These are phyloP conservation scores for Lipomyces yamadae DNA, from an alignment of 805 yeast genomes.

Conservation along the genomic window DNA sequence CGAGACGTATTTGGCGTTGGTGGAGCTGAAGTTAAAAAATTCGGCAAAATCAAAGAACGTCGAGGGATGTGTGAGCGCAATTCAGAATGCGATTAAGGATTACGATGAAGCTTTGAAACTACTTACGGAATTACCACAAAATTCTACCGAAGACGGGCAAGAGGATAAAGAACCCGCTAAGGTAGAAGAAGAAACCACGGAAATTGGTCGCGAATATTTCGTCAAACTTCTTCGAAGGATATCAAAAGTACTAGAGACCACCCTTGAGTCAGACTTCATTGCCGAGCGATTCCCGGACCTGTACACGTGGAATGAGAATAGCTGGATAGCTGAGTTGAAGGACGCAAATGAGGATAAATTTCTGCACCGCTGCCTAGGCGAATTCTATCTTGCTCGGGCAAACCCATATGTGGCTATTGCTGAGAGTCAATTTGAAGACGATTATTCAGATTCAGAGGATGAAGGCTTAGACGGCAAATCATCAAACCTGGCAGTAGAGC, in stretches of 20 bases:
- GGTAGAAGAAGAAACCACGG: background rate
- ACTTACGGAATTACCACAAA: conserved; percentile 1
- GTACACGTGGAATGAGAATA: conserved; percentile 29
- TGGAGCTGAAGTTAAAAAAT: conserved; percentile 47
- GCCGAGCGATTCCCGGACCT: conserved; percentile 27
- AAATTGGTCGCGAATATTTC: background rate
- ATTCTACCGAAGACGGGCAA: background rate
- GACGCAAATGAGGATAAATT: background rate
- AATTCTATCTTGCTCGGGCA: conserved; percentile 42
- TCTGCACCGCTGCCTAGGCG: conserved; percentile 42
- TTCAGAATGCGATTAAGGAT: conserved; percentile 36
- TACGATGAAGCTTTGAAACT: conserved; percentile 21
- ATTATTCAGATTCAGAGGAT: conserved; percentile 25
- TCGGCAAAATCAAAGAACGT: conserved; percentile 47
- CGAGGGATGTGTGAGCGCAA: conserved; percentile 45
- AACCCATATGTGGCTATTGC: conserved; percentile 42
- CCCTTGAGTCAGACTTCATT: conserved; percentile 30
- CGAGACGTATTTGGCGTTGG: conserved; percentile 51
- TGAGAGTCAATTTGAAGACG: conserved; percentile 42
- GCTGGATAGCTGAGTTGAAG: conserved; percentile 2
- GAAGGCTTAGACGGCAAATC: conserved; percentile 23
- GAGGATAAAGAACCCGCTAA: background rate
- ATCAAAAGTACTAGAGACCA: conserved; percentile 27
- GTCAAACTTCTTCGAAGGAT: conserved; percentile 14
- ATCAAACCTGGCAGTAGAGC: background rate